Evolutionary conservation across 2,329 filamentous ascomycete species (phyloP).

Genomic region (Aureobasidium vineae): DNA sequence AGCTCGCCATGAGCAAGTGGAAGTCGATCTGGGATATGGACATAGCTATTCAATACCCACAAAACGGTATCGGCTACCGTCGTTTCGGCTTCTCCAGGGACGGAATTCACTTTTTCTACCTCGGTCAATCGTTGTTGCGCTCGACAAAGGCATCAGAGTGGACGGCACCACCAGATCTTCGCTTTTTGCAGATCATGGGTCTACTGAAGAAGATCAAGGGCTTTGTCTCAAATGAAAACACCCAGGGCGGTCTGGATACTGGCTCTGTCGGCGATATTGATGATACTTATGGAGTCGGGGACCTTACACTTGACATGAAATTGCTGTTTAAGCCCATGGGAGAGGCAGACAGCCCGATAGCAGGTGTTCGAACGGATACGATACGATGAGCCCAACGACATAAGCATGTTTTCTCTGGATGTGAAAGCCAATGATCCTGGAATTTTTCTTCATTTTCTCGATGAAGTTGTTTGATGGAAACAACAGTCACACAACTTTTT

Average conservation of each 20-base stretch:
- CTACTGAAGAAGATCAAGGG: constrained; percentile 59
- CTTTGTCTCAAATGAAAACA: constrained; percentile 63
- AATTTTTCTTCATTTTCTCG: constrained; percentile 2
- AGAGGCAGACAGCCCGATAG: constrained; percentile 37
- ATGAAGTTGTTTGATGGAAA: constrained; percentile 22
- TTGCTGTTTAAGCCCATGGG: constrained; percentile 63
- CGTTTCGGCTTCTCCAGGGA: constrained; percentile 70
- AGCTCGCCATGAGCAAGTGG: constrained; percentile 65
- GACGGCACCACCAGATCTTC: constrained; percentile 56
- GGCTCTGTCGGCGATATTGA: constrained; percentile 68
- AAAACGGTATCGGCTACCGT: constrained; percentile 50
- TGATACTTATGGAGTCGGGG: constrained; percentile 61
- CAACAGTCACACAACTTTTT: constrained; percentile 18
- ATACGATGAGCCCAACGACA: constrained; percentile 19
- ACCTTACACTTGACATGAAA: constrained; percentile 69
- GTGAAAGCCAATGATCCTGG: constrained; percentile 4
- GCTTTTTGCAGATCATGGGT: constrained; percentile 60
- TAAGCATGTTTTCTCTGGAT: constrained; percentile 18
- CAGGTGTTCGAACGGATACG: constrained; percentile 35
- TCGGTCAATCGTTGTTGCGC: constrained; percentile 65
- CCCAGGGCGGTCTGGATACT: constrained; percentile 63
- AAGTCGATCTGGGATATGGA: constrained; percentile 70
- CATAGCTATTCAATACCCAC: constrained; percentile 65
- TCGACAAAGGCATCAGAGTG: constrained; percentile 50
- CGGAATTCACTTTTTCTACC: constrained; percentile 70